Conservation (phyloP, 495 filamentous ascomycete species). For the Clohesyomyces aquaticus region DNA sequence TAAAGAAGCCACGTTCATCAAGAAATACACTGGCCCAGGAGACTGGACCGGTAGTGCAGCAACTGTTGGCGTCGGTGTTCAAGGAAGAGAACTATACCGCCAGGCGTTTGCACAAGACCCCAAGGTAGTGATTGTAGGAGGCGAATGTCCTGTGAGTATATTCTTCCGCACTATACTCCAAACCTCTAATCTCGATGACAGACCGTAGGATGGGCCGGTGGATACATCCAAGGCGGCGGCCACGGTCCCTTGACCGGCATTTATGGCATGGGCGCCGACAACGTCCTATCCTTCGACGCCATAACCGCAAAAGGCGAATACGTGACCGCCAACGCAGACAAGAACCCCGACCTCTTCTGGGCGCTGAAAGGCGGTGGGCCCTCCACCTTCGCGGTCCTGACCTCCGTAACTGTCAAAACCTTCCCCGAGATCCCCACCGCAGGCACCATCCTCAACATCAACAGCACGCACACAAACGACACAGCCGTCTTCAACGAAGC, state of each 20-base stretch:
- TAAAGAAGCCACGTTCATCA: slow-evolving; percentile 41
- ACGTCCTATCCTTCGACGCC: slow-evolving; percentile 33
- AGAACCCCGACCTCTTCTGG: slow-evolving; percentile 39
- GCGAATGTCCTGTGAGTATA: slow-evolving; percentile 30
- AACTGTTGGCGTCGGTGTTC: slow-evolving; percentile 56
- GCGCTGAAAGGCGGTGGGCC: slow-evolving; percentile 36
- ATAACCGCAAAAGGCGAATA: slow-evolving; percentile 36
- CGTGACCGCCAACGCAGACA: slow-evolving; percentile 28
- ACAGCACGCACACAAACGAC: slow-evolving; percentile 43
- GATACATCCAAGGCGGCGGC: slow-evolving; percentile 37
- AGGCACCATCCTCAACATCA: slow-evolving; percentile 52
- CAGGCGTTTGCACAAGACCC: slow-evolving; percentile 15
- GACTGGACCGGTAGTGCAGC: slow-evolving; percentile 54
- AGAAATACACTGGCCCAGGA: slow-evolving; percentile 43
- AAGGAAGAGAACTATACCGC: slow-evolving; percentile 51
- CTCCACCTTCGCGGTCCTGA: slow-evolving; percentile 32
- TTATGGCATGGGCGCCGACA: slow-evolving; percentile 39
- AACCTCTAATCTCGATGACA: slow-evolving; percentile 1
- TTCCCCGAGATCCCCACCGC: slow-evolving; percentile 50
- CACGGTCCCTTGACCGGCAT: slow-evolving; percentile 31
- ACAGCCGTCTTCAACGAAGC: slow-evolving; percentile 52
- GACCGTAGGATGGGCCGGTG: slow-evolving; percentile 34
- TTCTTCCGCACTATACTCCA: no score
- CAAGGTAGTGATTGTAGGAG: slow-evolving; percentile 34
- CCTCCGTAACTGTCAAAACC: slow-evolving; percentile 53